A percentile compares a stretch with the other conserved stretches of the same genome.
Conservation (phyloP, 2,329 filamentous ascomycete species). For the Sclerotinia trifoliorum region DNA sequence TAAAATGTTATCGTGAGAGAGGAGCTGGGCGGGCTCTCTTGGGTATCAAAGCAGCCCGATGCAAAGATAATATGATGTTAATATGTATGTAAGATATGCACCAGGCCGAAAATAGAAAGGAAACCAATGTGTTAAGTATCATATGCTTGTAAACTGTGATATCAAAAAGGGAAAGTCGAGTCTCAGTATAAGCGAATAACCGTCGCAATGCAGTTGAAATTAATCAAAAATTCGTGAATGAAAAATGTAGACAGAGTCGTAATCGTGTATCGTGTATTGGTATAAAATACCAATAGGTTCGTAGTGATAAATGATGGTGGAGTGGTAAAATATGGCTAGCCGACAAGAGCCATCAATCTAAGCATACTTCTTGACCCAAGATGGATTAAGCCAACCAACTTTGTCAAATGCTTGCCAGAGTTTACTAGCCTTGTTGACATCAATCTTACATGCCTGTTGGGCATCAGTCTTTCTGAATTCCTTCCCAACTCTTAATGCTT, state of each 20-base stretch:
- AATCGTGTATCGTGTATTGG: constrained; percentile 16
- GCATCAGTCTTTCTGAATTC: constrained; percentile 94
- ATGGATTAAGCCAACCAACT: constrained; percentile 69
- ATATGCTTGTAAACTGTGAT: constrained; percentile 24
- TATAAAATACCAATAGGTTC: background rate
- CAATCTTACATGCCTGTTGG: constrained; percentile 95
- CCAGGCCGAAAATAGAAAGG: constrained; percentile 25
- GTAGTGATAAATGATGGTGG: constrained; percentile 6
- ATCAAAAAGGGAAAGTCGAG: constrained; percentile 31
- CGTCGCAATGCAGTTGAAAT: constrained; percentile 31
- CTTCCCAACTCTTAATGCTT: constrained; percentile 65
- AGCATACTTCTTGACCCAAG: constrained; percentile 33
- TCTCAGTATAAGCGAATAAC: constrained; percentile 27
- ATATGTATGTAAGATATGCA: constrained; percentile 24
- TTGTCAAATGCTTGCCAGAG: constrained; percentile 87
- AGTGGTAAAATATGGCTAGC: constrained; percentile 19
- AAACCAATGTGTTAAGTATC: constrained; percentile 13
- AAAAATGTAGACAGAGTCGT: constrained; percentile 8
- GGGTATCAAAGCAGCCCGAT: constrained; percentile 39
- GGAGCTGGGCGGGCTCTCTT: constrained; percentile 39
- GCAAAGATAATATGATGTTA: constrained; percentile 27
- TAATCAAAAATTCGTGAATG: background rate
- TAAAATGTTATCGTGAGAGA: constrained; percentile 27
- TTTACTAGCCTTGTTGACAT: constrained; percentile 95
- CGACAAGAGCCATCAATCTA: constrained; percentile 22